Percentiles rank a stretch among this genome's conserved stretches.
Conservation (phyloP, 1,139 yeast genomes). For the Pichia sp. region DNA sequence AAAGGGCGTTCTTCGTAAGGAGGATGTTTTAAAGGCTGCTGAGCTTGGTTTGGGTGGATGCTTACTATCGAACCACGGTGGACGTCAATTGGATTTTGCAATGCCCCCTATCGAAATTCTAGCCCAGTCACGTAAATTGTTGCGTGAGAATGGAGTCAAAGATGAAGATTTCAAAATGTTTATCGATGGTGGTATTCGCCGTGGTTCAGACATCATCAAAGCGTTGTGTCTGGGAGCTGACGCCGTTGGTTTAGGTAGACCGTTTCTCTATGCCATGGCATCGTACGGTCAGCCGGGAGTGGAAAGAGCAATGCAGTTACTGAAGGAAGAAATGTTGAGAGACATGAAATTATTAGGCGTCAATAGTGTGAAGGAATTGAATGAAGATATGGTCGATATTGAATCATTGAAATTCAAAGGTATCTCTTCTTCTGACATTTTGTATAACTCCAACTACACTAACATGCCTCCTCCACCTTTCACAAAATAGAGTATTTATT, state of each 20-base stretch:
- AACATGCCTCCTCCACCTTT: constrained; percentile 22
- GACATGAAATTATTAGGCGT: constrained; percentile 57
- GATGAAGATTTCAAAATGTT: constrained; percentile 44
- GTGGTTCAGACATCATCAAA: constrained; percentile 63
- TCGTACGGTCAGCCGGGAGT: constrained; percentile 69
- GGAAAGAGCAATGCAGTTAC: constrained; percentile 48
- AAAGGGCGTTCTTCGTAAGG: constrained; percentile 52
- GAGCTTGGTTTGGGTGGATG: constrained; percentile 58
- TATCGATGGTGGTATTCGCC: constrained; percentile 64
- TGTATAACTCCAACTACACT: constrained; percentile 34
- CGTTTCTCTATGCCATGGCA: constrained; percentile 67
- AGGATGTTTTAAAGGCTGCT: constrained; percentile 52
- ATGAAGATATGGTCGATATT: constrained; percentile 48
- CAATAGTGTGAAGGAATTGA: constrained; percentile 41
- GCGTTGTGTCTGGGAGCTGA: constrained; percentile 67
- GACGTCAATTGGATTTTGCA: constrained; percentile 65
- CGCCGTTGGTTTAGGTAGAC: constrained; percentile 73
- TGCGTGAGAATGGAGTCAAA: constrained; percentile 42
- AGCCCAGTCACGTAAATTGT: constrained; percentile 56
- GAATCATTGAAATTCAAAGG: constrained; percentile 36
- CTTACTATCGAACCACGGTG: constrained; percentile 69
- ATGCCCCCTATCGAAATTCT: constrained; percentile 66
- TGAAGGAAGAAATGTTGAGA: constrained; percentile 52
- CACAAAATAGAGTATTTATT: not conserved
- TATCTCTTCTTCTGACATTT: constrained; percentile 39